Evolutionary conservation across 1,284 basidiomycete species (phyloP), one percentile per base, ranked within the genome.

Genomic region (Fomitopsis palustris): DNA sequence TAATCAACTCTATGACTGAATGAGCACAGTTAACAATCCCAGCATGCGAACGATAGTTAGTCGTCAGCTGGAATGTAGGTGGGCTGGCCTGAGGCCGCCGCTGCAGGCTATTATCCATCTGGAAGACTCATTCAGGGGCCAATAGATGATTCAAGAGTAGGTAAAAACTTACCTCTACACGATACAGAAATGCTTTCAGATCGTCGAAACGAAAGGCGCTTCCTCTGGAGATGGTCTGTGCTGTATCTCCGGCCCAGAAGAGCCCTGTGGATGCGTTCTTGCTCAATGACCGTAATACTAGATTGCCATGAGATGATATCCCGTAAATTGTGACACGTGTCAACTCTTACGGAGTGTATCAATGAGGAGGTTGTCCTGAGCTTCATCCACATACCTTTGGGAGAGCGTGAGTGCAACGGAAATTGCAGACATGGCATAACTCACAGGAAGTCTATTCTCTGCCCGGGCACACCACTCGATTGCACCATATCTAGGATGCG

Each of bases 221-320:
- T 0, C 88, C 89, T 2, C 81, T 78, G 0, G 85, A 84, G 19
- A 92, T 91, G 0, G 88, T 88, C 63, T 92, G 89, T 0, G 89
- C 88, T 0, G 90, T 92, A 65, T 92, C 89, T 0, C 89, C 90
- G 0, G 89, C 89, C 86, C 86, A 92, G 66, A 90, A 89, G 27
- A 88, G 71, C 0, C 90, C 89, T 47, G 14, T 53, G 55, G 86
- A 73, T 0, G 82, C 78, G 65, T 91, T 89, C 10, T 71, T 70
- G 65, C 87, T 90, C 3, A 90, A 66, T 0, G 71, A 74, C 14
- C 87, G 75, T 43, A 92, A 69, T 1, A 91, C 88, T 90, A 35
- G n/a, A 6, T 35, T 9, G 7, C 4, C 17, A 31, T 54, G 4
- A 54, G 14, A 10, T 25, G 5, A 33, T 10, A 10, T n/a, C n/a